phyloP scores from a whole-genome alignment of 768 basidiomycete genomes.

The Tricholoma flavovirens region DNA sequence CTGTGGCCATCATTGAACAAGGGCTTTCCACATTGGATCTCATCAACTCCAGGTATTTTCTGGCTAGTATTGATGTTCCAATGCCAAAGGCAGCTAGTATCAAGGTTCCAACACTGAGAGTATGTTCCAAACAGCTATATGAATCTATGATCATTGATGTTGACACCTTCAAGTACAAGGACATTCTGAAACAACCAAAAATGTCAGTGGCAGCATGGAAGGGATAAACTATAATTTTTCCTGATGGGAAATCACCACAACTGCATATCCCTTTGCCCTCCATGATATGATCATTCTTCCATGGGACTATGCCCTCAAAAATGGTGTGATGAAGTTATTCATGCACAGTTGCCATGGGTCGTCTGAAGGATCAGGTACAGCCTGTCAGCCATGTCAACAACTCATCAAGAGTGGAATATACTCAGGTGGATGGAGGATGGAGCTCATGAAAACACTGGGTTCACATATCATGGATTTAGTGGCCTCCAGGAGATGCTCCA shows the following conservation, averaged over 20 bases:
- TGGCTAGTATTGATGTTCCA: neutral
- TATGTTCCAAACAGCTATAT: neutral
- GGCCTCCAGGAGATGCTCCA: too few relatives aligned
- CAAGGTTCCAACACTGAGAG: too few relatives aligned
- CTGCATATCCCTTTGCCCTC: too few relatives aligned
- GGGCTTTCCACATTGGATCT: too few relatives aligned
- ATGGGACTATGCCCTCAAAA: conserved; percentile 17
- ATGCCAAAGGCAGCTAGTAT: too few relatives aligned
- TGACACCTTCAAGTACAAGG: neutral
- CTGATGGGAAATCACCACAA: conserved; percentile 17
- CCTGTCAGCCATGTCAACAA: neutral
- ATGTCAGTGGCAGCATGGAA: conserved; percentile 5
- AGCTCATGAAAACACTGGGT: conserved; percentile 12
- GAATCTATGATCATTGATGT: neutral
- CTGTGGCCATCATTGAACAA: too few relatives aligned
- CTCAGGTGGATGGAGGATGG: neutral
- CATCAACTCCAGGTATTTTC: neutral
- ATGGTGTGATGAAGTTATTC: conserved; percentile 1
- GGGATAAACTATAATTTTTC: conserved; percentile 16
- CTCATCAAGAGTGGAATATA: neutral
- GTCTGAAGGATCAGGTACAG: neutral
- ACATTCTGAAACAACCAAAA: neutral
- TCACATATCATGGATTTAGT: too few relatives aligned
- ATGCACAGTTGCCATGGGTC: neutral
- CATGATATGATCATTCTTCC: conserved; percentile 16